A percentile compares a stretch with the other conserved stretches of the same genome.
phyloP scores from a whole-genome alignment of 495 filamentous ascomycete species.

The Aspergillus incahuasiensis region DNA sequence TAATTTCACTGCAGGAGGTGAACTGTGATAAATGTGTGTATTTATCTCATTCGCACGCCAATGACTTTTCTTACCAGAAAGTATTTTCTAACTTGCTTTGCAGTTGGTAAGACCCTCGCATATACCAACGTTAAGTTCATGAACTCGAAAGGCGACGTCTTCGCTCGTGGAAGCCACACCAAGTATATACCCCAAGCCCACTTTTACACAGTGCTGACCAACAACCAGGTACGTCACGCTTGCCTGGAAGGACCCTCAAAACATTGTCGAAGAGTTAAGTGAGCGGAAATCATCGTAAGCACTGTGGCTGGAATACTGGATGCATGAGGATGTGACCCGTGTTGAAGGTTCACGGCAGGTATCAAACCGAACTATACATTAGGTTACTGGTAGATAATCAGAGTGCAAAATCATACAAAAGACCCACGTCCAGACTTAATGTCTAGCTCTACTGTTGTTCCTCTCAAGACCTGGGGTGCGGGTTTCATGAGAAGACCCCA shows the following conservation, averaged over 20 bases:
- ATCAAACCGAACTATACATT: neutral
- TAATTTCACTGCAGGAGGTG: slow-evolving; percentile 48
- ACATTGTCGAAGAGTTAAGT: slow-evolving; percentile 47
- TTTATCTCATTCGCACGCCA: neutral
- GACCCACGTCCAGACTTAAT: no score
- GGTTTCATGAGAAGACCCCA: no score
- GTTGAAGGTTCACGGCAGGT: neutral
- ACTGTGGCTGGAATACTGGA: neutral
- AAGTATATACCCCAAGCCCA: slow-evolving; percentile 62
- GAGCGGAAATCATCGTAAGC: slow-evolving; percentile 9
- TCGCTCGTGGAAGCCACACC: slow-evolving; percentile 91
- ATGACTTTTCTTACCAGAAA: no score
- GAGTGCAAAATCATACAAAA: neutral
- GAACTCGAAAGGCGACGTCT: slow-evolving; percentile 69
- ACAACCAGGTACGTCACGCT: slow-evolving; percentile 48
- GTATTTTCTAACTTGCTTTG: neutral
- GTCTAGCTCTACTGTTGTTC: no score
- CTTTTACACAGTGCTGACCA: neutral
- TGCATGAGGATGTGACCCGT: neutral
- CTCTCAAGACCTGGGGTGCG: no score
- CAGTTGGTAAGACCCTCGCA: slow-evolving; percentile 90
- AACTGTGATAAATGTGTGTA: slow-evolving; percentile 80
- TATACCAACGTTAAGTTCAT: slow-evolving; percentile 79
- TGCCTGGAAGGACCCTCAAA: slow-evolving; percentile 57
- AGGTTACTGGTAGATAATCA: neutral